Percentiles rank a stretch among this genome's conserved stretches.
These are phyloP conservation scores for Trichoderma citrinoviride DNA, from an alignment of 2,329 filamentous ascomycete genomes.

Conservation along the genomic window DNA sequence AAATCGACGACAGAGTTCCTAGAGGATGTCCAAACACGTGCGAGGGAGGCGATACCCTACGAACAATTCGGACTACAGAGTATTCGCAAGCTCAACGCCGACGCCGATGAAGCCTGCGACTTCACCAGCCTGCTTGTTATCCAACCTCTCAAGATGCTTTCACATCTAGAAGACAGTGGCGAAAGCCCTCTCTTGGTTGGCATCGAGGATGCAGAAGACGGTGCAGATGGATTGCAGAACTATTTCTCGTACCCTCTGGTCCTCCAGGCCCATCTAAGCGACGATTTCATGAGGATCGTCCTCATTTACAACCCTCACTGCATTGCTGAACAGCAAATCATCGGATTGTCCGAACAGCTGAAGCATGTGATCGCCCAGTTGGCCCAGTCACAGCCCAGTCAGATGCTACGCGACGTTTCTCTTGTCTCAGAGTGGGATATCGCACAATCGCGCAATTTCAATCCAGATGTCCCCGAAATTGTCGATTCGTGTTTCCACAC, in stretches of 20 bases:
- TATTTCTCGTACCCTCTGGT: constrained; percentile 14
- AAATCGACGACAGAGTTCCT: background rate
- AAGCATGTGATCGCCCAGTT: background rate
- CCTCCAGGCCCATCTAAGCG: background rate
- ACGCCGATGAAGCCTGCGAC: background rate
- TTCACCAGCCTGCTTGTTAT: background rate
- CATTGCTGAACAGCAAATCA: background rate
- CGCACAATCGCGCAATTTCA: background rate
- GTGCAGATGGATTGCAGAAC: constrained; percentile 8
- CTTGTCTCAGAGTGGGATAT: background rate
- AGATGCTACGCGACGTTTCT: background rate
- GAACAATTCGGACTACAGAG: background rate
- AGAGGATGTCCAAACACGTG: background rate
- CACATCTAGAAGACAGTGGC: background rate
- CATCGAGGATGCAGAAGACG: background rate
- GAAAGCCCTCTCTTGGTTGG: background rate
- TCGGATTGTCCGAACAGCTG: background rate
- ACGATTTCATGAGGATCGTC: background rate
- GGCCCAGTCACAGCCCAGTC: background rate
- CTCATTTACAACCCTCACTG: constrained; percentile 5
- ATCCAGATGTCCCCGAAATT: background rate
- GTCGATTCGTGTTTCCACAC: constrained; percentile 15
- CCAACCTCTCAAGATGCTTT: background rate
- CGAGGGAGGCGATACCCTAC: background rate
- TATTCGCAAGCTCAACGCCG: background rate